Evolutionary conservation across 441 rosid species (phyloP).

Genomic region (Populus hybrid): DNA sequence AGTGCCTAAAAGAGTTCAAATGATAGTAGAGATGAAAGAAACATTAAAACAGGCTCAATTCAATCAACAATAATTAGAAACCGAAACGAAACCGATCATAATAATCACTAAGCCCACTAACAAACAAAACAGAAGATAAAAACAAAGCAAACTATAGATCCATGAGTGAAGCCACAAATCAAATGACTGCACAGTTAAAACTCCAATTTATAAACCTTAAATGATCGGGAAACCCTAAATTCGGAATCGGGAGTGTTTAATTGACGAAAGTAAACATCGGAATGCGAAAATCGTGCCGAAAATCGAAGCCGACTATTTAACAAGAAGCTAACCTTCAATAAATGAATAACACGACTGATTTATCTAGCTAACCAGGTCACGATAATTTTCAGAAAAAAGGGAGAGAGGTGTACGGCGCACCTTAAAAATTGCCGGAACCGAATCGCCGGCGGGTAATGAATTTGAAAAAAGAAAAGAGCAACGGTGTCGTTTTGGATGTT

Average conservation of each 20-base stretch:
- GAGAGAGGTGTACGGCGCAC: slow-evolving; percentile 47
- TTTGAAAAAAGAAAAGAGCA: slow-evolving; percentile 10
- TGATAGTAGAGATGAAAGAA: slow-evolving; percentile 17
- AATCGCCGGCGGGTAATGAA: slow-evolving; percentile 36
- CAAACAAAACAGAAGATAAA: slow-evolving; percentile 13
- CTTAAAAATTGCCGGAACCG: slow-evolving; percentile 32
- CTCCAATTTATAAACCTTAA: slow-evolving; percentile 16
- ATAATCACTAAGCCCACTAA: slow-evolving; percentile 14
- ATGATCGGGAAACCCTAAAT: neutral
- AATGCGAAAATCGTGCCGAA: slow-evolving; percentile 19
- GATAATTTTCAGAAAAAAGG: slow-evolving; percentile 7
- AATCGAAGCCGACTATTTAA: slow-evolving; percentile 17
- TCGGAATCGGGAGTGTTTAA: slow-evolving; percentile 28
- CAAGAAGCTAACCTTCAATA: slow-evolving; percentile 30
- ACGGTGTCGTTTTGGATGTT: slow-evolving; percentile 16
- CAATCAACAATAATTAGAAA: neutral
- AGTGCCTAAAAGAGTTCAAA: slow-evolving; percentile 16
- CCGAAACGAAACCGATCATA: slow-evolving; percentile 21
- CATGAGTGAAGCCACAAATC: slow-evolving; percentile 21
- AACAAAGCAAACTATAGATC: slow-evolving; percentile 56
- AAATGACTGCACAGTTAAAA: slow-evolving; percentile 33
- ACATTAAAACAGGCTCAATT: slow-evolving; percentile 6
- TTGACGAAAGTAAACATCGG: slow-evolving; percentile 1
- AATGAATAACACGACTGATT: slow-evolving; percentile 9
- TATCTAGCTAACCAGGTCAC: slow-evolving; percentile 26